Conservation (phyloP, 2,329 filamentous ascomycete species). For the Cytospora piceae region DNA sequence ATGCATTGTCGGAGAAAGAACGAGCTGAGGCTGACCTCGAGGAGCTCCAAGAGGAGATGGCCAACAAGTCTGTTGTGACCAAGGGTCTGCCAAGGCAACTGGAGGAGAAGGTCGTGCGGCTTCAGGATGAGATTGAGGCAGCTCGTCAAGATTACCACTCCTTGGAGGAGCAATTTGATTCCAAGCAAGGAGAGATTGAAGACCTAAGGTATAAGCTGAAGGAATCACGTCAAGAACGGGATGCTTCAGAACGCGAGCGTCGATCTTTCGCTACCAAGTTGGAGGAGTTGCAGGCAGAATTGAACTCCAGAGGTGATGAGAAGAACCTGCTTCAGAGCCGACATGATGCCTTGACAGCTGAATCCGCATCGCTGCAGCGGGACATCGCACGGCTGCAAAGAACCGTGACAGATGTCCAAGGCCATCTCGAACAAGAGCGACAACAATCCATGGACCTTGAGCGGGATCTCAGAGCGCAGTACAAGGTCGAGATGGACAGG, state of each 20-base stretch:
- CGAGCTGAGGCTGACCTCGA: constrained; percentile 63
- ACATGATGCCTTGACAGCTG: constrained; percentile 67
- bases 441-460: constrained; percentile 63
- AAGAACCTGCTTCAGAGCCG: constrained; percentile 71
- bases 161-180: constrained; percentile 56
- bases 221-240: constrained; percentile 48
- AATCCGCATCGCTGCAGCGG: constrained; percentile 68
- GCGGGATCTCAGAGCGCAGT: constrained; percentile 59
- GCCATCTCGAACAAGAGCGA: constrained; percentile 56
- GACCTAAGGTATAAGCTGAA: constrained; percentile 50
- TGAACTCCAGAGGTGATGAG: constrained; percentile 63
- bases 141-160: constrained; percentile 52
- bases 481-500: constrained; percentile 57
- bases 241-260: constrained; percentile 43
- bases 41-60: constrained; percentile 75
- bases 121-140: constrained; percentile 68
- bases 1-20: constrained; percentile 58
- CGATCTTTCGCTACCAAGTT: constrained; percentile 53
- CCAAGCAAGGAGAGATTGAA: constrained; percentile 51
- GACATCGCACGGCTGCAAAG: constrained; percentile 59
- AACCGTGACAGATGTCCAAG: constrained; percentile 52
- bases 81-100: constrained; percentile 76
- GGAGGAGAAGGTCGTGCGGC: constrained; percentile 68
- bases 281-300: constrained; percentile 60
- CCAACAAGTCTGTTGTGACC: constrained; percentile 76